Conservation (phyloP, 164 flowering plant genomes). For the Protea cynaroides region DNA sequence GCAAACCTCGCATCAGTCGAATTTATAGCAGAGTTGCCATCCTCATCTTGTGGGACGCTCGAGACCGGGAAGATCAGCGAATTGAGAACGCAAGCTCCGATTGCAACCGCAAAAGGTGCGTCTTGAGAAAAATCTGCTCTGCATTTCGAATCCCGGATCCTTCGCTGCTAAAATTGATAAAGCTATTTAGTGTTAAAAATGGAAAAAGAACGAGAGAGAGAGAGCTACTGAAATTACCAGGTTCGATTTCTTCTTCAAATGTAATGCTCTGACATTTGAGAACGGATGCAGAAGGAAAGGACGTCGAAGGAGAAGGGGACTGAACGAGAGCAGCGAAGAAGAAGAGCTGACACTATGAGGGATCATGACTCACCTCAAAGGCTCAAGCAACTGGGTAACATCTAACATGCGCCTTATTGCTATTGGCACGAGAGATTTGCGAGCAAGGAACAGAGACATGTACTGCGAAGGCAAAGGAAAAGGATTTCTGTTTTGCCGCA, state of each 20-base stretch:
- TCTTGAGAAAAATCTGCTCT: conserved; percentile 62
- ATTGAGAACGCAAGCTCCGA: conserved; percentile 64
- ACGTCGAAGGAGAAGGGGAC: conserved; percentile 1
- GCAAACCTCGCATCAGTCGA: conserved; percentile 64
- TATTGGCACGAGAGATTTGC: background rate
- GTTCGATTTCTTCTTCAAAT: background rate
- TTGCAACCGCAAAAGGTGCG: conserved; percentile 63
- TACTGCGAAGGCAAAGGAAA: too few species aligned
- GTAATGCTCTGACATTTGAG: background rate
- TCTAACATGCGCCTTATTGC: conserved; percentile 1
- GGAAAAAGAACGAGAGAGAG: background rate
- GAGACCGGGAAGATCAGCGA: conserved; percentile 54
- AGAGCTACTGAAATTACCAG: conserved; percentile 1
- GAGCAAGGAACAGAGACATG: background rate
- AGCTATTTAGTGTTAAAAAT: background rate
- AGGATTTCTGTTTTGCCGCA: too few species aligned
- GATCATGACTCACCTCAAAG: background rate
- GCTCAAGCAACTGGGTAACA: background rate
- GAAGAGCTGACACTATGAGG: background rate
- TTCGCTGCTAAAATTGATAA: conserved; percentile 14
- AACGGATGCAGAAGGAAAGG: background rate
- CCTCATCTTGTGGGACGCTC: conserved; percentile 19
- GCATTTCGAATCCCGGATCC: conserved; percentile 33
- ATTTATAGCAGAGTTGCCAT: conserved; percentile 29
- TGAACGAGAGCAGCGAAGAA: conserved; percentile 4